Conservation (phyloP, 2,329 filamentous ascomycete species). For the Penicillium digitatum region DNA sequence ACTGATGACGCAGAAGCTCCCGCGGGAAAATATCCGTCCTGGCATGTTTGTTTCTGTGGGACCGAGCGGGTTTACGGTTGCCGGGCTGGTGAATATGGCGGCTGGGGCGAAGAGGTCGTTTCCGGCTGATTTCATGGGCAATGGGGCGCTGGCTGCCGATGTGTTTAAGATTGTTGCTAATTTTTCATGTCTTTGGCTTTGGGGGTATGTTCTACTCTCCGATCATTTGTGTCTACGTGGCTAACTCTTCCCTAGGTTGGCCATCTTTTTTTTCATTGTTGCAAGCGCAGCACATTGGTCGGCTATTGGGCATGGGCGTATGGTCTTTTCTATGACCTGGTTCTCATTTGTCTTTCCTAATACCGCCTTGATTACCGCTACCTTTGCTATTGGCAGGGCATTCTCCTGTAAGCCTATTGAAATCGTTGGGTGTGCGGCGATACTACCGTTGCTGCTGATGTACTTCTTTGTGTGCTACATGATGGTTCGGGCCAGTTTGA, state of each 20-base stretch:
- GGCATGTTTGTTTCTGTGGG: conserved; percentile 85
- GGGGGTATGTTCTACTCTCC: conserved; percentile 50
- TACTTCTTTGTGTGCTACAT: conserved; percentile 66
- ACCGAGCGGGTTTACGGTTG: conserved; percentile 66
- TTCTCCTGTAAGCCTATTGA: conserved; percentile 58
- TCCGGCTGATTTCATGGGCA: conserved; percentile 54
- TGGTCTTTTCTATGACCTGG: conserved; percentile 81
- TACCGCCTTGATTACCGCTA: conserved; percentile 69
- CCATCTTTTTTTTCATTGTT: conserved; percentile 79
- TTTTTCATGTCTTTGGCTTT: conserved; percentile 72
- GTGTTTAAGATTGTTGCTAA: conserved; percentile 55
- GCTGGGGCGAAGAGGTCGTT: conserved; percentile 48
- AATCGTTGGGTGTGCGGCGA: conserved; percentile 65
- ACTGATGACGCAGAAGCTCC: conserved; percentile 82
- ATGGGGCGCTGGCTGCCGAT: conserved; percentile 52
- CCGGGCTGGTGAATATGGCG: conserved; percentile 58
- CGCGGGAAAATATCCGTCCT: conserved; percentile 68
- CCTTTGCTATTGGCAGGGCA: conserved; percentile 64
- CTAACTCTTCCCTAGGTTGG: conserved; percentile 48
- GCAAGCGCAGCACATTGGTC: conserved; percentile 72
- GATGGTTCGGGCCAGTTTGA: conserved; percentile 66
- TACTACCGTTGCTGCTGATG: conserved; percentile 60
- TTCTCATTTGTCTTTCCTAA: conserved; percentile 81
- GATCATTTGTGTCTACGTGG: not conserved
- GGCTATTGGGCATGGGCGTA: conserved; percentile 56